Base-by-base conservation (phyloP, 441 rosid genomes). In the Euphorbia schlechtendalii region DNA sequence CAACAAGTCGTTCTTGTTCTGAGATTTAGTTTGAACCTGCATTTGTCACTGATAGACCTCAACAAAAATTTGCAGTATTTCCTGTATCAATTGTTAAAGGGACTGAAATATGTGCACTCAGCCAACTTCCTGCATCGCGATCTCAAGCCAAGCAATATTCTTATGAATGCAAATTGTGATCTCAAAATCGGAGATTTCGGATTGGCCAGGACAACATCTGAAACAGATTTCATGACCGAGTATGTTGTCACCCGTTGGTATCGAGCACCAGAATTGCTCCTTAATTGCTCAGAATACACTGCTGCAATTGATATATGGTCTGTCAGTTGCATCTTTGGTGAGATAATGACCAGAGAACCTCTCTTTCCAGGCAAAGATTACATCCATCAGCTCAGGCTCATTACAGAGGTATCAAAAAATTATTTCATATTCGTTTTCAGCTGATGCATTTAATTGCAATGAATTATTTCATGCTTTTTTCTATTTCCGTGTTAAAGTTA, bases 11-110 rank as follows among this genome's bases (percentile, higher is more conserved):
- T 59, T 64, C 8, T 6, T 20, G 18, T 28, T 20, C 46, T 1
- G 5, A 55, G 11, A 17, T 22, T 62, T 32, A 10, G 34, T 32
- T 2, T 32, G n/a, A 32, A 2, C 6, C 34, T 32, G 34, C 34
- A 32, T 32, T 32, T 32, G 34, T 32, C 2, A 40, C 56, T 76
- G 61, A 72, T 62, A 32, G 54, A 40, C 57, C 20, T 65, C 53
- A 38, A 61, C 54, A 64, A 51, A 57, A 59, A 54, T 46, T 73
- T 76, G 88, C 51, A 45, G 51, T 45, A 45, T 45, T 45, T 45
- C 51, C 18, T 45, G 51, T 45, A 45, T 17, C 51, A 45, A 45
- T 12, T 45, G 17, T 45, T 45, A 17, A 14, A 18, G 3, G 51
- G 51, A 45, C 51, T 45, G 18, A 45, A 45, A 17, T 45, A 45